Base-by-base conservation (phyloP, 805 yeast species). In the Candida jianshihensis region DNA sequence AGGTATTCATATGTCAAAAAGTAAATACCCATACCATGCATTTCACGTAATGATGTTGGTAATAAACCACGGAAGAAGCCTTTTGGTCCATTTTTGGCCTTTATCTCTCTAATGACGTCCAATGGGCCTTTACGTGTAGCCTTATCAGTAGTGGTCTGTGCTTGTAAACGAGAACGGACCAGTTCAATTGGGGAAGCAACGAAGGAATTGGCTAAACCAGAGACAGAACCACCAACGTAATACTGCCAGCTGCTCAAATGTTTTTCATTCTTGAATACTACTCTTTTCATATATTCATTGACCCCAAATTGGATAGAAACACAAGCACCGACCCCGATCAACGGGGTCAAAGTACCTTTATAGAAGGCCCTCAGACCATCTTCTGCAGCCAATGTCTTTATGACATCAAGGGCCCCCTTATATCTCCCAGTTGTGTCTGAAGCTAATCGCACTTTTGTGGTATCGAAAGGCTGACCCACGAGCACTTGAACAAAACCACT, bases 401-500 rank as follows among this genome's bases (percentile, higher is more conserved):
- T 78, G 10, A 87, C 96, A 48, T 87, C 95, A 38, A 75, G 48
- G 0, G 96, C 81, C 2, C 88, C 86, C 16, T 60, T 61, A 50
- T 82, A 84, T 14, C 74, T 70, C 5, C 95, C 92, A 24, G 78
- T 78, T 3, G 88, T 78, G 1, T 89, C 87, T 2, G 94, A 81
- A 55, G 92, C 97, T 33, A 92, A 68, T 35, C 98, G 70, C 16
- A 92, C 97, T 61, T 90, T 90, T 31, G 92, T 85, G 9, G 96
- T 85, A 57, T 89, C 97, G 53, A 90, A 90, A 7, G 97, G 97
- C 61, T 92, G 97, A 18, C 98, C 98, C 12, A 82, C 84, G 24
- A 92, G 64, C 7, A 92, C 97, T 62, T 92, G 98, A 6, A 97
- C 90, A 19, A 92, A 76, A 36, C 98, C 98, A 39, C 97, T 97